These are phyloP conservation scores for Euclidium syriacum DNA, from an alignment of 345 rosid species.

Conservation along the genomic window DNA sequence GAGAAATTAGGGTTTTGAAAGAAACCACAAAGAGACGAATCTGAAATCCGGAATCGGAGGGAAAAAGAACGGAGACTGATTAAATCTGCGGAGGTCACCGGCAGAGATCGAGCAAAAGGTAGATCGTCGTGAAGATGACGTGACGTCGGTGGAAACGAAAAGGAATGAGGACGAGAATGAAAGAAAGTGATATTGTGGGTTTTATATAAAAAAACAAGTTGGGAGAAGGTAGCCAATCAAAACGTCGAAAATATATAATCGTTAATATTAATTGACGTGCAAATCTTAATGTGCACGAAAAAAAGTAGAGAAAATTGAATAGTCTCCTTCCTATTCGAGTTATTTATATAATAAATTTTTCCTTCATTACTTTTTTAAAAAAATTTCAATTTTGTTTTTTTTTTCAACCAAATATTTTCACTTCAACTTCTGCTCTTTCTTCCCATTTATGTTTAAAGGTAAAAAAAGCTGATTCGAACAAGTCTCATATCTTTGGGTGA, in stretches of 20 bases:
- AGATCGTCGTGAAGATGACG: no score
- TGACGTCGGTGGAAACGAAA: conserved; percentile 20
- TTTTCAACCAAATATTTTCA: no score
- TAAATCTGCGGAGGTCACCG: conserved; percentile 12
- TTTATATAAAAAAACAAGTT: background rate
- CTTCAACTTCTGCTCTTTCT: no score
- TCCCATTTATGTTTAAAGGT: no score
- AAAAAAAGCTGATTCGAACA: no score
- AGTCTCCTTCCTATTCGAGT: no score
- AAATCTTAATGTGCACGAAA: conserved; percentile 14
- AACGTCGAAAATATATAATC: background rate
- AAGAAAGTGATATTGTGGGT: background rate
- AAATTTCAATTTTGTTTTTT: no score
- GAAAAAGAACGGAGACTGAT: background rate
- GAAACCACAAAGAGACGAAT: background rate
- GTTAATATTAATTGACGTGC: conserved; percentile 5
- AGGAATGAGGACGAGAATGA: background rate
- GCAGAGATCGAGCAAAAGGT: background rate
- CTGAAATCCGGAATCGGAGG: background rate
- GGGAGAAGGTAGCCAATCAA: background rate
- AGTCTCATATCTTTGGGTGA: no score
- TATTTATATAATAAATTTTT: no score
- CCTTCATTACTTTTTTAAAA: no score
- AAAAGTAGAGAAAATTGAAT: background rate
- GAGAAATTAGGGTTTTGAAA: background rate